These are phyloP conservation scores for Camelina sativa DNA, from an alignment of 345 rosid genomes.

Conservation along the genomic window DNA sequence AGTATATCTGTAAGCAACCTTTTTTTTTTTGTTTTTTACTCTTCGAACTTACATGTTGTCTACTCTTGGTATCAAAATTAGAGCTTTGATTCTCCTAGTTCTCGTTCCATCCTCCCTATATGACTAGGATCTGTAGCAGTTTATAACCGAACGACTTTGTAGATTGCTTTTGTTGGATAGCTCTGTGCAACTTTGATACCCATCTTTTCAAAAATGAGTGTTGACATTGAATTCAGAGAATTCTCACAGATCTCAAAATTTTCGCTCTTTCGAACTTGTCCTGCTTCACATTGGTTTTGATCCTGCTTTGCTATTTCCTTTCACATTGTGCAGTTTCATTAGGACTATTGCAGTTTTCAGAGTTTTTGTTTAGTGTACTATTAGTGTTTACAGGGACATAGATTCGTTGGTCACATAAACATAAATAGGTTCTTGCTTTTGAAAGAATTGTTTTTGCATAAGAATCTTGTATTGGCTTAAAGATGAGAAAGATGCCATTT, in stretches of 20 bases:
- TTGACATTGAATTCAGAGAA: neutral
- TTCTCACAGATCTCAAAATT: neutral
- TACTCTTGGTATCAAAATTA: neutral
- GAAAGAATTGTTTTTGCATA: slow-evolving; percentile 3
- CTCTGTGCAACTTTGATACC: neutral
- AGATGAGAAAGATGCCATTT: neutral
- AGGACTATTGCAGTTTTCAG: neutral
- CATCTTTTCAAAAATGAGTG: neutral
- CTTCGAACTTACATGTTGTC: slow-evolving; percentile 20
- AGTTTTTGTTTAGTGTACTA: neutral
- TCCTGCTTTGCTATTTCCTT: neutral
- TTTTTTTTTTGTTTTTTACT: slow-evolving; percentile 24
- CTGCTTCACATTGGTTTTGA: slow-evolving; percentile 13
- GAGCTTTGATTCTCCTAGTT: neutral
- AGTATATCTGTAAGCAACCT: slow-evolving; percentile 65
- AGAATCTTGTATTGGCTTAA: slow-evolving; percentile 8
- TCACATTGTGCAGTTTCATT: slow-evolving; percentile 1
- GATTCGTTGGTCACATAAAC: neutral
- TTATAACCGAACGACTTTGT: neutral
- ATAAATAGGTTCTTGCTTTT: neutral
- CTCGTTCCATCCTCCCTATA: too few species aligned
- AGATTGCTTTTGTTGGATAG: neutral
- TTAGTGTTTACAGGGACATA: neutral
- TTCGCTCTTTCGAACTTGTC: neutral
- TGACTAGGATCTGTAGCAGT: slow-evolving; percentile 2